phyloP scores from a whole-genome alignment of 257 asterid species.

The Salvia rosmarinus region DNA sequence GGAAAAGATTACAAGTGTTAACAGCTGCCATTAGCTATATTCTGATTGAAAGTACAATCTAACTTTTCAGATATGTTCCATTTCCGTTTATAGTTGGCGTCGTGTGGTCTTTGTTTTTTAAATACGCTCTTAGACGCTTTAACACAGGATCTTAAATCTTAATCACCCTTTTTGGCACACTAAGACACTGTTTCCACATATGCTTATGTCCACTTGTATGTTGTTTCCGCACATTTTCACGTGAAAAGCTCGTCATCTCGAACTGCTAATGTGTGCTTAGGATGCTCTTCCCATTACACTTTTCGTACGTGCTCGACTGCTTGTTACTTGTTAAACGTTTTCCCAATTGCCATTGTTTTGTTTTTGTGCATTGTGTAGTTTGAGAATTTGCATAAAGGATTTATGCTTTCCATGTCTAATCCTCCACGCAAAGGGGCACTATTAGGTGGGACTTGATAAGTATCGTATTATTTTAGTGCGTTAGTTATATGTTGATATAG shows the following conservation, averaged over 20 bases:
- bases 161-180: slow-evolving; percentile 9
- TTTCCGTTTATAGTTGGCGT: slow-evolving; percentile 40
- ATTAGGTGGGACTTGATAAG: neutral
- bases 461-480: neutral
- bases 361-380: neutral
- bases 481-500: no score
- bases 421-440: neutral
- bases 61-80: slow-evolving; percentile 41
- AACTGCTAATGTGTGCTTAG: slow-evolving; percentile 26
- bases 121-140: slow-evolving; percentile 22
- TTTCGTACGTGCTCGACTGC: neutral
- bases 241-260: slow-evolving; percentile 31
- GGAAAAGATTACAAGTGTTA: slow-evolving; percentile 18
- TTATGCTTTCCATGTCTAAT: neutral
- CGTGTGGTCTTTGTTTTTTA: slow-evolving; percentile 33
- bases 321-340: neutral
- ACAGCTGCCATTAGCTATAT: slow-evolving; percentile 18
- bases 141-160: slow-evolving; percentile 1
- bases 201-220: slow-evolving; percentile 5
- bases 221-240: slow-evolving; percentile 42
- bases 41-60: slow-evolving; percentile 46
- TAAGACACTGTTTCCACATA: slow-evolving; percentile 19
- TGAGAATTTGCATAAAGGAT: neutral
- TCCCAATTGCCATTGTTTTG: neutral
- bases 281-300: slow-evolving; percentile 41